Base-by-base conservation (phyloP, 2,329 filamentous ascomycete genomes). In the Verticillium zaregamsianum region DNA sequence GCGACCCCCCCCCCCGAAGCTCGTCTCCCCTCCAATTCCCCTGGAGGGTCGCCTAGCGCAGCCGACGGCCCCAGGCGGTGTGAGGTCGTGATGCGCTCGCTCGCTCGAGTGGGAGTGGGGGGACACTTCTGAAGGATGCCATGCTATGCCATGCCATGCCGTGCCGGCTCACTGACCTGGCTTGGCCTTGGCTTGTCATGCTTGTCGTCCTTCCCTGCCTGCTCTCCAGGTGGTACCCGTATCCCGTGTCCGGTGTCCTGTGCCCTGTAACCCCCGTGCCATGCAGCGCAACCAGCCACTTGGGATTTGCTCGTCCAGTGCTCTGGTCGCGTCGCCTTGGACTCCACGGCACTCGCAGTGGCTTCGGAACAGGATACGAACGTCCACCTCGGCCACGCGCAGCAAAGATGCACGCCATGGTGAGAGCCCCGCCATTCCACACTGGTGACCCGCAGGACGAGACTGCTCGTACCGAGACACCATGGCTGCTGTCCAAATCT, bases 171-270 rank as follows among this genome's bases (percentile, higher is more conserved):
- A 49, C 40, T 49, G n/a, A 23, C 40, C n/a, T 23, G n/a, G 62
- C 58, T 60, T 56, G 59, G 49, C 33, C 61, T 60, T 56, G 60
- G 33, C 45, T 58, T 35, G 45, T 57, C 45, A 64, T 64, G 60
- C 60, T 40, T 59, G 33, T 33, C 33, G 32, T 31, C 23, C 23
- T 23, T 59, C 32, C 32, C 33, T 58, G 60, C 62, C 62, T 40
- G 6, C 49, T 40, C 39, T 54, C 62, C 62, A 63, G 60, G 64
- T 65, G 58, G 63, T 63, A 63, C 58, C 64, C 64, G 60, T 49
- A 35, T 35, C 33, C 33, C 33, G 9, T 35, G 28, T 28, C 4
- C 28, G 28, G 28, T 20, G 9, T 49, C 40, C 40, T n/a, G 40
- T n/a, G 40, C 40, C 40, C 20, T 49, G 40, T 49, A n/a, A n/a